phyloP scores from a whole-genome alignment of 2,329 filamentous ascomycete species.

The Ophiostoma angusticollis region DNA sequence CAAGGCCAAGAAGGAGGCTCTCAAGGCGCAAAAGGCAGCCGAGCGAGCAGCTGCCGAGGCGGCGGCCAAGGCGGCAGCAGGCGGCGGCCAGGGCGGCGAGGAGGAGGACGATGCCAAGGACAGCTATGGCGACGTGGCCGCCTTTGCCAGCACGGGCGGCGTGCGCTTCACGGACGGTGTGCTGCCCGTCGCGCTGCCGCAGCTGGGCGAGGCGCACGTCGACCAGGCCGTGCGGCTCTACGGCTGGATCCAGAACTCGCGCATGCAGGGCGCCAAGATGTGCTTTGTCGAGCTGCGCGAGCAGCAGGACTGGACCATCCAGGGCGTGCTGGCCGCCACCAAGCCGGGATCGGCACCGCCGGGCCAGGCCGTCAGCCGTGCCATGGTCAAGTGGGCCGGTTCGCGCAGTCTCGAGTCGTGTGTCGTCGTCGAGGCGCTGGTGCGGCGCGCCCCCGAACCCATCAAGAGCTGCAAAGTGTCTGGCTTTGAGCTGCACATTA shows the following conservation, averaged over 20 bases:
- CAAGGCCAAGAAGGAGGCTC: conserved; percentile 80
- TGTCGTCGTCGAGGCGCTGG: conserved; percentile 64
- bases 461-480: conserved; percentile 78
- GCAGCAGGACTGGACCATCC: conserved; percentile 62
- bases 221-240: conserved; percentile 64
- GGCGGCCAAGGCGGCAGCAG: conserved; percentile 44
- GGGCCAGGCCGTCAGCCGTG: conserved; percentile 55
- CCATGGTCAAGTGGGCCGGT: conserved; percentile 90
- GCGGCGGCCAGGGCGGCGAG: conserved; percentile 47
- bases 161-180: conserved; percentile 38
- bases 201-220: conserved; percentile 50
- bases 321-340: conserved; percentile 58
- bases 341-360: conserved; percentile 28
- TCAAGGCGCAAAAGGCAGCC: conserved; percentile 60
- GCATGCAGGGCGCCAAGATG: conserved; percentile 83
- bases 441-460: conserved; percentile 72
- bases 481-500: conserved; percentile 75
- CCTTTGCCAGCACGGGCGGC: conserved; percentile 30
- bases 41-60: conserved; percentile 57
- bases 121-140: conserved; percentile 52
- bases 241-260: conserved; percentile 74
- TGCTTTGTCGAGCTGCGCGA: conserved; percentile 77
- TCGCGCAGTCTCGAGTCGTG: conserved; percentile 67
- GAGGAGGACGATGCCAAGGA: conserved; percentile 56
- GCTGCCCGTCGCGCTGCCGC: conserved; percentile 45